Percentiles rank a stretch among this genome's conserved stretches.
These are phyloP conservation scores for Tillandsia fasciculata DNA, from an alignment of 176 grass and related monocot species.

Conservation along the genomic window DNA sequence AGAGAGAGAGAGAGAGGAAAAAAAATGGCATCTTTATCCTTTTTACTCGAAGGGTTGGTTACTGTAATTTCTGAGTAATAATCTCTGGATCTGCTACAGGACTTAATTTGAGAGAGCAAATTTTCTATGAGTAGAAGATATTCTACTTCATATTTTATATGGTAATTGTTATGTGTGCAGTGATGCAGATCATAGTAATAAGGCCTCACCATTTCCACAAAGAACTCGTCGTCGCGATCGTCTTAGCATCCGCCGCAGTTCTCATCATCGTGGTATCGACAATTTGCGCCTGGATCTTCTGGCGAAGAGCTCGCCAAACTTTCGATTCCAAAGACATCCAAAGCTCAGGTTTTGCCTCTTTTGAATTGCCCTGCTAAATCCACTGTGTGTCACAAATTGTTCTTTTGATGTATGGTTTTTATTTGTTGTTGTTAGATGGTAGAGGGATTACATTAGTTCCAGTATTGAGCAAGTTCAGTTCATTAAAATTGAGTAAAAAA, in stretches of 20 bases:
- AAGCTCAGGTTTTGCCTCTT: slow-evolving; percentile 42
- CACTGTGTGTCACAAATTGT: neutral
- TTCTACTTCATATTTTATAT: neutral
- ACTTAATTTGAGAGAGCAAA: neutral
- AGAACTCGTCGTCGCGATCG: slow-evolving; percentile 52
- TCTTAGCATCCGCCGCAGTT: slow-evolving; percentile 48
- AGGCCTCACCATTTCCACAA: slow-evolving; percentile 50
- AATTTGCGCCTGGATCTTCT: slow-evolving; percentile 56
- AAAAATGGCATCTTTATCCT: neutral
- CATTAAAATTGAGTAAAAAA: slow-evolving; percentile 54
- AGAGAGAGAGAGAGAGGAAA: too few species aligned
- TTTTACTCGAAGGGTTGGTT: neutral
- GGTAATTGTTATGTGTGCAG: slow-evolving; percentile 19
- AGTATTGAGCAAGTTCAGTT: slow-evolving; percentile 66
- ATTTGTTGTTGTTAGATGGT: slow-evolving; percentile 24
- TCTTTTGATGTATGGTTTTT: neutral
- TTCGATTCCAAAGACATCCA: slow-evolving; percentile 25
- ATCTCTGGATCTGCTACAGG: neutral
- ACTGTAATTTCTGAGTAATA: neutral
- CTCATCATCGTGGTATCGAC: slow-evolving; percentile 53
- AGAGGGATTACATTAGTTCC: slow-evolving; percentile 58
- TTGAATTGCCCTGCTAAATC: neutral
- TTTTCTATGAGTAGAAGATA: neutral
- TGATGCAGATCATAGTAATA: slow-evolving; percentile 38
- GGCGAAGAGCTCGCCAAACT: slow-evolving; percentile 49